Conservation (phyloP, 2,329 filamentous ascomycete genomes). For the Colletotrichum orbiculare region DNA sequence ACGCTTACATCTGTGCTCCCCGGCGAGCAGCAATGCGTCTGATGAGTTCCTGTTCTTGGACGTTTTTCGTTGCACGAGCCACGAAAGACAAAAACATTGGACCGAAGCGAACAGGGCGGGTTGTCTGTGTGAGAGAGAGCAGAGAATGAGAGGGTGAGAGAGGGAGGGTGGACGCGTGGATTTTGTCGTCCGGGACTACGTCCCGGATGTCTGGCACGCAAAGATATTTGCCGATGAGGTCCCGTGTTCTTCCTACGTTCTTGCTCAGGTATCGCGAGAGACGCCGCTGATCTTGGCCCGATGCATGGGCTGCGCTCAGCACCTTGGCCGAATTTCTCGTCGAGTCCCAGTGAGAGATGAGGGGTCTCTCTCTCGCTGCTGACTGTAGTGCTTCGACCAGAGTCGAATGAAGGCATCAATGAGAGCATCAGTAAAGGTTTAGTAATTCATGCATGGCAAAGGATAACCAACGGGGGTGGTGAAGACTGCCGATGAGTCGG, state of each 20-base stretch:
- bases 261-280: constrained; percentile 5
- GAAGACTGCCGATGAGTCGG: too few relatives aligned
- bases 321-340: constrained; percentile 6
- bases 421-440: constrained; percentile 1
- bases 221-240: constrained; percentile 1
- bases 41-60: constrained; percentile 20
- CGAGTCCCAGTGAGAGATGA: background rate
- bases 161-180: too few relatives aligned
- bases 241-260: background rate
- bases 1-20: constrained; percentile 25
- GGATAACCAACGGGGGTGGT: background rate
- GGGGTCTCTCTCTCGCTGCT: background rate
- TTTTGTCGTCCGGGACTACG: too few relatives aligned
- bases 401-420: background rate
- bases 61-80: constrained; percentile 24
- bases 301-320: constrained; percentile 31
- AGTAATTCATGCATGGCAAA: background rate
- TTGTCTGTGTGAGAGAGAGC: background rate
- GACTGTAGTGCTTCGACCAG: background rate
- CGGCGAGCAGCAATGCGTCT: constrained; percentile 24
- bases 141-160: background rate
- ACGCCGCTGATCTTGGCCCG: constrained; percentile 16
- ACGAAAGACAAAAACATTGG: background rate
- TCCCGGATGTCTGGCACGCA: constrained; percentile 7
- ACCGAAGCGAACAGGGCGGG: background rate